Evolutionary conservation across 2,329 filamentous ascomycete species (phyloP), one percentile per base, ranked within the genome.

Genomic region (Ophiocordyceps robertsii): DNA sequence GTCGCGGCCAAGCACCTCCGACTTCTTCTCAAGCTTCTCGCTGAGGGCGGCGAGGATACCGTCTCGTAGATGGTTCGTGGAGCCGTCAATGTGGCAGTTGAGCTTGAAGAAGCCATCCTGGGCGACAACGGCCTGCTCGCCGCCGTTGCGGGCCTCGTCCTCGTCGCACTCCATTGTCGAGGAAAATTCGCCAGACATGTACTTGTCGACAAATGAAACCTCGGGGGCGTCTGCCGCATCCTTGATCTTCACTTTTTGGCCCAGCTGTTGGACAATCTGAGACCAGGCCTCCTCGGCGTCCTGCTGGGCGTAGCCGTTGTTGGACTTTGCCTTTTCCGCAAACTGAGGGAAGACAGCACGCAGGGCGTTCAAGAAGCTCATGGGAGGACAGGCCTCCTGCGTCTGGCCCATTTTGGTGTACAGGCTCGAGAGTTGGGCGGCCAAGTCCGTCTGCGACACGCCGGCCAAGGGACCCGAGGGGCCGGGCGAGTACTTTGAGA

Each of bases 241-340:
- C 53, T 76, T 79, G 49, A 84, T 63, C 57, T 78, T 81, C 40
- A 96, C 66, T 57, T 85, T 90, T 54, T 84, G 76, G 47, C 83
- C 79, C 32, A 98, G 67, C 56, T 90, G 84, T 37, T 83, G 79
- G 6, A 98, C 67, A 47, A 98, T 93, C 59, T 96, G 90, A 17
- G 90, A 92, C 88, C 90, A 98, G 38, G 90, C 92, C 63, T 98
- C 92, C 62, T 98, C 92, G 1, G 92, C 92, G 66, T 98, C 92
- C 64, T 98, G 92, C 64, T 98, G 92, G n/a, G 92, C 89, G 57
- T 82, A 96, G 7, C 85, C 88, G 44, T 82, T 72, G 19, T 86
- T 84, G 29, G 82, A 81, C 59, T 85, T 89, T 43, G 87, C 78
- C 55, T 78, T 82, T 65, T 98, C 88, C 11, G 87, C 88, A 58